Conservation (phyloP, 129 eudicot species). For the Ambrosia trifida region DNA sequence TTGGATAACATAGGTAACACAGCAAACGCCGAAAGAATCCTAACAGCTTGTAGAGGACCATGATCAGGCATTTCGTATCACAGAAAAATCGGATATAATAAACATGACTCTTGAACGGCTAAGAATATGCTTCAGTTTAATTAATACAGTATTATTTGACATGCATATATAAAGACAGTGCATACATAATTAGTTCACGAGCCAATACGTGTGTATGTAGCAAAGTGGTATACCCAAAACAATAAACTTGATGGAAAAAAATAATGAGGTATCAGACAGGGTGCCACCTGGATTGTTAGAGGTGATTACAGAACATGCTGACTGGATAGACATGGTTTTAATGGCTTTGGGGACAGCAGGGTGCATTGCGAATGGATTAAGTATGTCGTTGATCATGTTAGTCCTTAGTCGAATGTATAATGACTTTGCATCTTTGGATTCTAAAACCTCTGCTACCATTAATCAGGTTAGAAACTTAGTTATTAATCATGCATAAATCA, state of each 20-base stretch:
- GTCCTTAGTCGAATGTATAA: conserved; percentile 29
- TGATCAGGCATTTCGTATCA: conserved; percentile 1
- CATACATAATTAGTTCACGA: conserved; percentile 2
- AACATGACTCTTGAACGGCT: not conserved
- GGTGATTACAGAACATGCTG: conserved; percentile 31
- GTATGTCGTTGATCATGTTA: conserved; percentile 35
- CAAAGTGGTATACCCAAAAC: not conserved
- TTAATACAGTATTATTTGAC: not conserved
- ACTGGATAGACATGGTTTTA: conserved; percentile 33
- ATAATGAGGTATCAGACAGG: conserved; percentile 16
- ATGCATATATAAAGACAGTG: conserved; percentile 14
- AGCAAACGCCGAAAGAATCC: conserved; percentile 21
- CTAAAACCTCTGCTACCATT: conserved; percentile 21
- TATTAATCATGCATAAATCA: not conserved
- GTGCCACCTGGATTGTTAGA: conserved; percentile 23
- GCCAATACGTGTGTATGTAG: not conserved
- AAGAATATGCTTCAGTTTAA: conserved; percentile 21
- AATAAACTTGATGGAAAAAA: conserved; percentile 22
- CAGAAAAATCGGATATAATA: not conserved
- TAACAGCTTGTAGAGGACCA: conserved; percentile 1
- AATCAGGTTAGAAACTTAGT: conserved; percentile 30
- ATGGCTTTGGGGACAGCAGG: conserved; percentile 37
- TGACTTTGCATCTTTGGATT: conserved; percentile 28
- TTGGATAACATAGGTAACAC: conserved; percentile 22
- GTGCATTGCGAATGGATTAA: conserved; percentile 35